Evolutionary conservation across 2,329 filamentous ascomycete species (phyloP), one percentile per base, ranked within the genome.

Genomic region (Fusarium bulbicola): DNA sequence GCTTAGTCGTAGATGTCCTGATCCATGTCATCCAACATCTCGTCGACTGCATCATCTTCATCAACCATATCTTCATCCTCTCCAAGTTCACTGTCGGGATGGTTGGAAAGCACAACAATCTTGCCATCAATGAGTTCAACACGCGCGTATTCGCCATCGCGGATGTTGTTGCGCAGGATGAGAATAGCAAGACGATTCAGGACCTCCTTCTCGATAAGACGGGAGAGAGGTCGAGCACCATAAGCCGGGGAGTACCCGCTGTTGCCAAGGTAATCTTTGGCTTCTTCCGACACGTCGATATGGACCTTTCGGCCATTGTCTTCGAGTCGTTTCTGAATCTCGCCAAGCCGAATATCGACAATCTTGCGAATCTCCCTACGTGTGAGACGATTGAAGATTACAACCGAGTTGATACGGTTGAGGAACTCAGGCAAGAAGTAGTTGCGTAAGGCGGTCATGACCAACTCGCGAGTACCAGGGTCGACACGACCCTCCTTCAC

Each of bases 361-460:
- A 99, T 98, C 85, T 91, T 94, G 79, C 96, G 92, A 78, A 99
- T 99, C 84, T 99, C 96, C 64, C 84, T 87, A 81, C 91, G 92
- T 7, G 93, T 95, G 63, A 99, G 92, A 53, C 96, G 93, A 87
- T 99, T 99, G 90, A 99, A 99, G 85, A 99, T 98, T 84, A 99
- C 95, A 61, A 92, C 94, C 69, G 93, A 96, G 84, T 90, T 95
- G 86, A 99, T 98, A 81, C 96, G 94, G 88, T 99, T 99, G 74
- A 99, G 91, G 88, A 99, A 99, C 80, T 99, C 96, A 37, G 96
- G 96, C 5, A 99, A 87, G 90, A 99, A 99, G 86, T 97, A 98
- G 86, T 94, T 94, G 79, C 95, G 93, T 42, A 99, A 89, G 9
- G 95, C 91, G 59, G 90, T 92, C 92, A 96, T 97, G 79, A 99